Evolutionary conservation across 2,329 filamentous ascomycete genomes (phyloP).

Genomic region (Alternaria arborescens): DNA sequence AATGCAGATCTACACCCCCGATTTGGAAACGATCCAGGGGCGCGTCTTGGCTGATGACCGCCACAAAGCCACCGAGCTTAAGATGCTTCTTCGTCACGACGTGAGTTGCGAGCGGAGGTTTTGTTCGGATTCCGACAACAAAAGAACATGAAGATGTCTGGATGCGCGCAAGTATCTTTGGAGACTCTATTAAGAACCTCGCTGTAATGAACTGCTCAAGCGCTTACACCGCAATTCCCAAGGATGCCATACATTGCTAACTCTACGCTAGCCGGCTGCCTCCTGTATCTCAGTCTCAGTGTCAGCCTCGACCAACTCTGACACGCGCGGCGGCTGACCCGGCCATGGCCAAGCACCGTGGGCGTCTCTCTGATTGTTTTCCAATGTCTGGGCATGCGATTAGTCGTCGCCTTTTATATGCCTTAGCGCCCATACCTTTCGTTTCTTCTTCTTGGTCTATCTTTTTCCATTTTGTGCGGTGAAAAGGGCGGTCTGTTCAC

Average conservation of each 20-base stretch:
- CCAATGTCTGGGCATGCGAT: constrained; percentile 11
- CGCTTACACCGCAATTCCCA: background rate
- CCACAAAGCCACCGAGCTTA: constrained; percentile 2
- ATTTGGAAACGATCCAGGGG: constrained; percentile 9
- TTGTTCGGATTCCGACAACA: background rate
- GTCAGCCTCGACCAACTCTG: constrained; percentile 10
- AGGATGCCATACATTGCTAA: background rate
- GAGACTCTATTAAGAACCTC: background rate
- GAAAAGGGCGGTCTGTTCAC: constrained; percentile 20
- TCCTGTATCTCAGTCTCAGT: constrained; percentile 3
- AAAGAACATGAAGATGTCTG: background rate
- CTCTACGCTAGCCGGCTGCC: constrained; percentile 1
- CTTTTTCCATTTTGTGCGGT: constrained; percentile 19
- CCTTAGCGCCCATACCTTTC: background rate
- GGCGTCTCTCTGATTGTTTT: background rate
- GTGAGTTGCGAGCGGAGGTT: background rate
- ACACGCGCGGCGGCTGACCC: constrained; percentile 17
- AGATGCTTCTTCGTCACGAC: background rate
- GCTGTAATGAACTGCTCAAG: background rate
- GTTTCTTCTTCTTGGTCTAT: constrained; percentile 2
- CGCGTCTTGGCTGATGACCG: constrained; percentile 7
- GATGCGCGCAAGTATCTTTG: background rate
- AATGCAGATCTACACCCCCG: constrained; percentile 7
- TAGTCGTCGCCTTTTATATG: constrained; percentile 13
- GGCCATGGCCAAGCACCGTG: constrained; percentile 20